Base-by-base conservation (phyloP, 2,329 filamentous ascomycete genomes). In the Aureobasidium leucospermi region DNA sequence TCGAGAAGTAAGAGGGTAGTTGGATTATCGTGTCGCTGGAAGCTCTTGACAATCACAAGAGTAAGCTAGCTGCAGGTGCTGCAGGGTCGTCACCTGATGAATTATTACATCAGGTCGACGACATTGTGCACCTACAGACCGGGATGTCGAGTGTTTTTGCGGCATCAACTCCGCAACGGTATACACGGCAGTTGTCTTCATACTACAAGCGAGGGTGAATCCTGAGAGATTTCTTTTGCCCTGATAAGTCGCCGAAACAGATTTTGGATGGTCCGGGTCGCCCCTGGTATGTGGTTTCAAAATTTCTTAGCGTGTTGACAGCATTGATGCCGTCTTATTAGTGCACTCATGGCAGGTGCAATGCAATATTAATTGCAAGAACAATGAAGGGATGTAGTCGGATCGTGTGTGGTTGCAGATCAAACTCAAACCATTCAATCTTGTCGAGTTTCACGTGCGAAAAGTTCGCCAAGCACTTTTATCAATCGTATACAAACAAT, bases 21-120 rank as follows among this genome's bases (percentile, higher is more conserved):
- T 23, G 23, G 23, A 23, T 23, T 23, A 23, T 23, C 23, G 23
- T 23, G 23, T 23, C 23, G 23, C 34, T 48, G 45, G 8, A 19
- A 48, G 23, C 23, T 34, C 15, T 10, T 13, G 47, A 16, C 19
- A 23, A 23, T 23, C 3, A 4, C 23, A 13, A 49, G 34, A n/a
- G 11, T 5, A 16, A n/a, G n/a, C 19, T 31, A 41, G 49, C 36
- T 53, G 36, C 38, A 15, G 19, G 11, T 36, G 31, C 42, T 29
- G 39, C 31, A 41, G 11, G 13, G 19, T 39, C 23, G 23, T 23
- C 32, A 29, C 36, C 32, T 47, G 55, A 48, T 47, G 15, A 6
- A 8, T n/a, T 8, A 47, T 58, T 58, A 58, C 55, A 58, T 58
- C 42, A 47, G 42, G 51, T 34, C 51, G 36, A 55, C 51, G 51